Evolutionary conservation across 1,284 basidiomycete species (phyloP).

Genomic region (Thelephora terrestris): DNA sequence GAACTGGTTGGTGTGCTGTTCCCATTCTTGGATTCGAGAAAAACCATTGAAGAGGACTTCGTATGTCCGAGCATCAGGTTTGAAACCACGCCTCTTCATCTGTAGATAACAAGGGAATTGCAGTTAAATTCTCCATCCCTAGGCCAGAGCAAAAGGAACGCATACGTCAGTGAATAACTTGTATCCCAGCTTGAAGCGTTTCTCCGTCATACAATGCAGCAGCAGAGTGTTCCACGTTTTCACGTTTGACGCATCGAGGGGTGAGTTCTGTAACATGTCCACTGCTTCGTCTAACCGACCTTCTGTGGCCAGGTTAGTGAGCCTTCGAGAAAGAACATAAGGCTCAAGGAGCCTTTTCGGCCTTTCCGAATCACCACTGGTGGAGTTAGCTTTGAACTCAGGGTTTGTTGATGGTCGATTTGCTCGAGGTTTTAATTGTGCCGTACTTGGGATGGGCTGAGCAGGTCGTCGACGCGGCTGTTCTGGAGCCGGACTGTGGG

Average conservation of each 20-base stretch:
- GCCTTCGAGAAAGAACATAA: slow-evolving; percentile 43
- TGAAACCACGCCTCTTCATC: slow-evolving; percentile 75
- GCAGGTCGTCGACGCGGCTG: too few species aligned
- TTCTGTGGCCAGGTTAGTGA: slow-evolving; percentile 43
- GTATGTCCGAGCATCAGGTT: slow-evolving; percentile 54
- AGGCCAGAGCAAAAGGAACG: slow-evolving; percentile 7
- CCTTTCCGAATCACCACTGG: not conserved
- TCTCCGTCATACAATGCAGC: slow-evolving; percentile 42
- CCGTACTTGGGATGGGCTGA: too few species aligned
- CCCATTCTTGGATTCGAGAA: slow-evolving; percentile 48
- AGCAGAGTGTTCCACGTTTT: slow-evolving; percentile 70
- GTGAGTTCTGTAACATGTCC: slow-evolving; percentile 47
- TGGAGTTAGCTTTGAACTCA: too few species aligned
- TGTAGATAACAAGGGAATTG: slow-evolving; percentile 18
- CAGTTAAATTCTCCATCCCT: slow-evolving; percentile 1
- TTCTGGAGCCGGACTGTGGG: too few species aligned
- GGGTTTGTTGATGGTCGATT: too few species aligned
- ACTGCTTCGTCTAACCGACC: slow-evolving; percentile 52
- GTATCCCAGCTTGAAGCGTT: slow-evolving; percentile 47
- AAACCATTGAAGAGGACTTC: slow-evolving; percentile 54
- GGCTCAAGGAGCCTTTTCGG: slow-evolving; percentile 37
- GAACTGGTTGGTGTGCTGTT: slow-evolving; percentile 43
- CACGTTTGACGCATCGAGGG: slow-evolving; percentile 59
- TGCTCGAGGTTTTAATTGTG: too few species aligned
- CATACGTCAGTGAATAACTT: slow-evolving; percentile 58